Conservation (phyloP, 345 rosid genomes). For the Aquilaria yunnanensis region DNA sequence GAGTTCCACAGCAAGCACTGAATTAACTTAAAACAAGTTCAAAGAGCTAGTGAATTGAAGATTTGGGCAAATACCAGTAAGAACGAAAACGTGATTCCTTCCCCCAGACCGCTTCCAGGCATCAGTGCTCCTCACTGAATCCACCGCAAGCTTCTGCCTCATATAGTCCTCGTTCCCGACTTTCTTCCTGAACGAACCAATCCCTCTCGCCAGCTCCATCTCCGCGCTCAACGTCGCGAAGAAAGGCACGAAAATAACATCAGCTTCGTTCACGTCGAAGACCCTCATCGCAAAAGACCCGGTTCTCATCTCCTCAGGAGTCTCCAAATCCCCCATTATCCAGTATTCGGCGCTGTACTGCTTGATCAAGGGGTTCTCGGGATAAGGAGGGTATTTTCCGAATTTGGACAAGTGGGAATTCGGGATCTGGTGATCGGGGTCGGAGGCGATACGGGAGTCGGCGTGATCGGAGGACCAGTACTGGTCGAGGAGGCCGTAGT, state of each 20-base stretch:
- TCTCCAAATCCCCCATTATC: conserved; percentile 85
- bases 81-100: conserved; percentile 88
- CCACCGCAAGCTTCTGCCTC: conserved; percentile 67
- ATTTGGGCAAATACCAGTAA: conserved; percentile 44
- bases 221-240: conserved; percentile 86
- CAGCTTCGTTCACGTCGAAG: conserved; percentile 43
- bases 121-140: conserved; percentile 48
- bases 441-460: conserved; percentile 63
- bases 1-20: not conserved
- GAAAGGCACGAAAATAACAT: conserved; percentile 86
- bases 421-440: conserved; percentile 62
- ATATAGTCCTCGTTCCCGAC: conserved; percentile 64
- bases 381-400: conserved; percentile 44
- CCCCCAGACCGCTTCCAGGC: conserved; percentile 87
- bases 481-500: conserved; percentile 64
- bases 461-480: conserved; percentile 60
- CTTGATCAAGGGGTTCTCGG: conserved; percentile 81
- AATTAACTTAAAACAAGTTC: not conserved
- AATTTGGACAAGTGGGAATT: conserved; percentile 17
- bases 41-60: no score
- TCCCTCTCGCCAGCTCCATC: conserved; percentile 77
- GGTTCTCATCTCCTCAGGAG: conserved; percentile 36
- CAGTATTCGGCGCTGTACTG: conserved; percentile 99
- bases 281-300: conserved; percentile 68
- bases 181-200: conserved; percentile 61